Conservation (phyloP, 2,329 filamentous ascomycete genomes). For the Rugonectria rugulosa region DNA sequence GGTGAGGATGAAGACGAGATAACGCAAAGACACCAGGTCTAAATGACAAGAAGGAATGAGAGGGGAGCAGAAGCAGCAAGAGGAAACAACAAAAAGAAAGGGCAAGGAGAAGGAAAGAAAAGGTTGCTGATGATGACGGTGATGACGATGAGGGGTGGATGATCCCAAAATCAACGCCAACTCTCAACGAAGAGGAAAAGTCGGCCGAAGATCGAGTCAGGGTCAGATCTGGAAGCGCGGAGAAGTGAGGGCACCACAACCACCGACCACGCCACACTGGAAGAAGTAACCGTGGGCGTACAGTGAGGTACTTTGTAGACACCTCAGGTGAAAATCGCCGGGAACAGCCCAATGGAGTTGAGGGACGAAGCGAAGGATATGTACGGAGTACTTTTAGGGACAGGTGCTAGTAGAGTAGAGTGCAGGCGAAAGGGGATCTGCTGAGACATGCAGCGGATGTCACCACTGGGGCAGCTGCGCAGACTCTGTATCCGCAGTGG, state of each 20-base stretch:
- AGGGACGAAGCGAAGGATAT: no score
- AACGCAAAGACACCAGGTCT: slow-evolving; percentile 3
- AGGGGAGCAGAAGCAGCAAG: no score
- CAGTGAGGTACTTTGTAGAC: slow-evolving; percentile 1
- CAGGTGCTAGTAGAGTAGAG: no score
- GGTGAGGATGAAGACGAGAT: not conserved
- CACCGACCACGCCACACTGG: slow-evolving; percentile 14
- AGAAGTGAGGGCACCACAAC: slow-evolving; percentile 11
- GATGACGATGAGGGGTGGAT: slow-evolving; percentile 10
- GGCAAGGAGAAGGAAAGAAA: not conserved
- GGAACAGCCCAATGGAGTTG: slow-evolving; percentile 5
- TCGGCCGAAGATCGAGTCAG: slow-evolving; percentile 18
- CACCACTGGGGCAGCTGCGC: no score
- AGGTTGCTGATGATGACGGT: no score
- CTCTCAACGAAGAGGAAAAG: slow-evolving; percentile 3
- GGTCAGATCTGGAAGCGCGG: slow-evolving; percentile 17
- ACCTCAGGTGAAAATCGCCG: slow-evolving; percentile 21
- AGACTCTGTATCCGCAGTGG: no score
- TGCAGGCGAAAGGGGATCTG: not conserved
- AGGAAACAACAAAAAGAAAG: no score
- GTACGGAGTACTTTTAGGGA: no score
- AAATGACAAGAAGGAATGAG: no score
- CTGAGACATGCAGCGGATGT: slow-evolving; percentile 10
- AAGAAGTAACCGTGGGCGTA: slow-evolving; percentile 3
- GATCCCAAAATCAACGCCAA: slow-evolving; percentile 2